phyloP scores from a whole-genome alignment of 2,329 filamentous ascomycete species.

The Trichoderma harzianum region DNA sequence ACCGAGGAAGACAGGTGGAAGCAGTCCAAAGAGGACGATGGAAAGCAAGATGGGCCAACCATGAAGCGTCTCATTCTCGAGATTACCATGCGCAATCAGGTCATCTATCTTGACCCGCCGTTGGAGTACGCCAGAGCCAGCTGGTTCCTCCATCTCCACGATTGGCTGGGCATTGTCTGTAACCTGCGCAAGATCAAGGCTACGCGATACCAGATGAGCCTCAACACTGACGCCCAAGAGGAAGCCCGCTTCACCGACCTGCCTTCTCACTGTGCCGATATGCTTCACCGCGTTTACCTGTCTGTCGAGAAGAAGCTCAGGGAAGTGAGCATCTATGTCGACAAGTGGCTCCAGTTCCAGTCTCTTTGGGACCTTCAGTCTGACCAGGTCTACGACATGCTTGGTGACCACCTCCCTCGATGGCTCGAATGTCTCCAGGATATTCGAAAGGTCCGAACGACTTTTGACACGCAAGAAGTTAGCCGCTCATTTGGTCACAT shows the following conservation, averaged over 20 bases:
- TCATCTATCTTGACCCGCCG: slow-evolving; percentile 93
- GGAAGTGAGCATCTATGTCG: slow-evolving; percentile 80
- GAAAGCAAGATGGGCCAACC: slow-evolving; percentile 54
- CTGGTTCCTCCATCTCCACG: slow-evolving; percentile 89
- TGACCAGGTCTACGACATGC: slow-evolving; percentile 87
- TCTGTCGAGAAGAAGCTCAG: slow-evolving; percentile 79
- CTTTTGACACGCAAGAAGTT: slow-evolving; percentile 95
- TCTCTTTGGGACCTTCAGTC: slow-evolving; percentile 97
- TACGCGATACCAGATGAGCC: slow-evolving; percentile 86
- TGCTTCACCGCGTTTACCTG: slow-evolving; percentile 75
- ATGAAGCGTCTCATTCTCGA: slow-evolving; percentile 80
- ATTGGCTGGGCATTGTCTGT: slow-evolving; percentile 91
- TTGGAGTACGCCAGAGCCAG: slow-evolving; percentile 86
- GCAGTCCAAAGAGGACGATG: slow-evolving; percentile 43
- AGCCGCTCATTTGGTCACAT: slow-evolving; percentile 91
- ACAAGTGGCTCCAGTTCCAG: slow-evolving; percentile 98
- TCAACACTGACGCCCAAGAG: slow-evolving; percentile 63
- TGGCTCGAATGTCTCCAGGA: slow-evolving; percentile 97
- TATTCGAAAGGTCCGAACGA: slow-evolving; percentile 89
- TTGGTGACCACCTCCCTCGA: slow-evolving; percentile 85
- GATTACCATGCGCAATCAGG: slow-evolving; percentile 95
- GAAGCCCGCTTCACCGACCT: slow-evolving; percentile 78
- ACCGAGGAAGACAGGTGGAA: slow-evolving; percentile 53
- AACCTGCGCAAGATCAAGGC: slow-evolving; percentile 93
- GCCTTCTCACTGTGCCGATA: slow-evolving; percentile 75